These are phyloP conservation scores for Acanthamoeba lenticulata DNA, from an alignment of 208 protist species.

Conservation along the genomic window DNA sequence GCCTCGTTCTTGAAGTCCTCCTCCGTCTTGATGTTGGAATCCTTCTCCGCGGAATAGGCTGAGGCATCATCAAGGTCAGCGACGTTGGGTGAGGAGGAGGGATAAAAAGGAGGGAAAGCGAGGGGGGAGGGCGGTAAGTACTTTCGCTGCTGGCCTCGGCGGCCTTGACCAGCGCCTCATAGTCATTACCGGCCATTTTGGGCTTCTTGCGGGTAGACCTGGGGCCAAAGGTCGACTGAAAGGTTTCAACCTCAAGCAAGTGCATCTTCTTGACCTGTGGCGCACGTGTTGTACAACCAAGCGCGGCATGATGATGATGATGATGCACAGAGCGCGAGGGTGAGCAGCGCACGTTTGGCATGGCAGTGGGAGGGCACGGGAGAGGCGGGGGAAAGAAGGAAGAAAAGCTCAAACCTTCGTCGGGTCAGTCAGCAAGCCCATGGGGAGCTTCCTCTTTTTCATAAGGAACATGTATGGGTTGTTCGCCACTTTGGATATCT, in stretches of 20 bases:
- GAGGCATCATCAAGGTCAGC: slow-evolving; percentile 80
- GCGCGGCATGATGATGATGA: too few species aligned
- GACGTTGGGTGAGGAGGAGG: background rate
- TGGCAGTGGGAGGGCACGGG: background rate
- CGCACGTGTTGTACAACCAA: slow-evolving; percentile 14
- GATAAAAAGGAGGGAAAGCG: background rate
- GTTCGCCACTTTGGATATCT: slow-evolving; percentile 93
- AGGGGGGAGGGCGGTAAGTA: background rate
- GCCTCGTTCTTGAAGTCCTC: slow-evolving; percentile 75
- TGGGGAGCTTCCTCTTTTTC: slow-evolving; percentile 96
- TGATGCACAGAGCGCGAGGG: too few species aligned
- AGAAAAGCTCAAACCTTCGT: slow-evolving; percentile 71
- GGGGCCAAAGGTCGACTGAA: slow-evolving; percentile 96
- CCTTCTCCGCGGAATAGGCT: slow-evolving; percentile 85
- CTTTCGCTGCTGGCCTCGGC: background rate
- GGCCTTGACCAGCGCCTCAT: background rate
- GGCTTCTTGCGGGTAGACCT: slow-evolving; percentile 94
- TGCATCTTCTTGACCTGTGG: slow-evolving; percentile 88
- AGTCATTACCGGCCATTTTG: slow-evolving; percentile 75
- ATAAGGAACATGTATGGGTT: slow-evolving; percentile 98
- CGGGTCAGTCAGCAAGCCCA: slow-evolving; percentile 93
- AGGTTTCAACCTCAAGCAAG: slow-evolving; percentile 95
- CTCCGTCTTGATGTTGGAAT: slow-evolving; percentile 83
- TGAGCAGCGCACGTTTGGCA: too few species aligned
- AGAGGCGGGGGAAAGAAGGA: background rate